Conservation (phyloP, 2,329 filamentous ascomycete species). For the Aurifilum marmelostoma region DNA sequence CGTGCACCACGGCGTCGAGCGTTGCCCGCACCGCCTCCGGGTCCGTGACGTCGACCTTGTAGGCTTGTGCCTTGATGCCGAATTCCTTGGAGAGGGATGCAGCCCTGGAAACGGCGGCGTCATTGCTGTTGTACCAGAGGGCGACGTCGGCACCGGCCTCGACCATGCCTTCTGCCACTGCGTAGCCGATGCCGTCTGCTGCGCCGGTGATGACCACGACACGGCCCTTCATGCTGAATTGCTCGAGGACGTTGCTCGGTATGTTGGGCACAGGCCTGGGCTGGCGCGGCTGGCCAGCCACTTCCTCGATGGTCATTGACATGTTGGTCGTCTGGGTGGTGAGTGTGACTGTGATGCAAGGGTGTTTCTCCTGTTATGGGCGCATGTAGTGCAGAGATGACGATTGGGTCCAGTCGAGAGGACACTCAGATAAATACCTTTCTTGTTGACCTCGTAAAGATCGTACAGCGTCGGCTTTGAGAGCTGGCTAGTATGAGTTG, state of each 20-base stretch:
- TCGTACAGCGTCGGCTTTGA: neutral
- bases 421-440: neutral
- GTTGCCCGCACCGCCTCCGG: conserved; percentile 40
- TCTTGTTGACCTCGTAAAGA: neutral
- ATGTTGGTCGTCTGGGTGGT: conserved; percentile 31
- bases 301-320: conserved; percentile 44
- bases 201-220: conserved; percentile 50
- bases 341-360: neutral
- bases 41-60: conserved; percentile 51
- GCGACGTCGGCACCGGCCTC: conserved; percentile 49
- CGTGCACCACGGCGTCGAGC: conserved; percentile 40
- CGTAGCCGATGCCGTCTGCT: conserved; percentile 48
- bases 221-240: conserved; percentile 47
- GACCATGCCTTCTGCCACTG: conserved; percentile 50
- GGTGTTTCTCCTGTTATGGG: neutral
- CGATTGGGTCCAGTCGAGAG: neutral
- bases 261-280: conserved; percentile 44
- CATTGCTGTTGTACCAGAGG: conserved; percentile 41
- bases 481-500: neutral
- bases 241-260: conserved; percentile 48
- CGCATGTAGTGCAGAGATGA: neutral
- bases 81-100: conserved; percentile 44
- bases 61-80: conserved; percentile 44
- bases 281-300: conserved; percentile 39
- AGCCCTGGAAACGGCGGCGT: conserved; percentile 38